phyloP scores from a whole-genome alignment of 78 protist species.

The Neovahlkampfia damariscottae region DNA sequence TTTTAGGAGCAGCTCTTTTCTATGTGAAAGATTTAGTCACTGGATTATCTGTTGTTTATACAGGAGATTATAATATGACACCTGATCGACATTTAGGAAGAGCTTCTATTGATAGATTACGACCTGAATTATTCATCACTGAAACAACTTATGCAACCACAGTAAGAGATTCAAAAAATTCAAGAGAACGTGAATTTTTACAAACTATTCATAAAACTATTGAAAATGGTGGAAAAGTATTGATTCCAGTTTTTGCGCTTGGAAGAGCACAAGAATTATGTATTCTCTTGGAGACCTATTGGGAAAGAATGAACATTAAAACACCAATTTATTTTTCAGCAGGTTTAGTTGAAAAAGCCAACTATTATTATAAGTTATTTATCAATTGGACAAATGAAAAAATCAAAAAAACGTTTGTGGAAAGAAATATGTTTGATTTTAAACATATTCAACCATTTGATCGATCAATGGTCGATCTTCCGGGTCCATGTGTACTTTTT shows the following conservation, averaged over 20 bases:
- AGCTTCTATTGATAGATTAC: slow-evolving; percentile 47
- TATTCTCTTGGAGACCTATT: slow-evolving; percentile 82
- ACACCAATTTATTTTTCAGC: slow-evolving; percentile 69
- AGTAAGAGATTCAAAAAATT: slow-evolving; percentile 77
- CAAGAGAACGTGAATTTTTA: slow-evolving; percentile 85
- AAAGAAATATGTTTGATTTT: slow-evolving; percentile 69
- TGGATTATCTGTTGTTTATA: slow-evolving; percentile 74
- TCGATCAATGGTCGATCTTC: neutral
- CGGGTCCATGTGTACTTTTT: slow-evolving; percentile 73
- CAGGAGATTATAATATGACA: slow-evolving; percentile 98
- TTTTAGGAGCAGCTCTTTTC: slow-evolving; percentile 94
- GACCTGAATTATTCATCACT: slow-evolving; percentile 87
- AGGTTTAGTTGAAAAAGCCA: slow-evolving; percentile 55
- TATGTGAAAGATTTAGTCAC: slow-evolving; percentile 61
- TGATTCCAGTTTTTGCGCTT: slow-evolving; percentile 93
- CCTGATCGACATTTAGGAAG: slow-evolving; percentile 90
- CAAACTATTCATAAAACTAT: slow-evolving; percentile 59
- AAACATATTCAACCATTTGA: slow-evolving; percentile 56
- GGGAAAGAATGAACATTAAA: slow-evolving; percentile 71
- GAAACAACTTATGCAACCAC: slow-evolving; percentile 91
- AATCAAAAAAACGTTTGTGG: slow-evolving; percentile 63
- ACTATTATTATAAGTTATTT: slow-evolving; percentile 76
- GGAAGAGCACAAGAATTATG: slow-evolving; percentile 96
- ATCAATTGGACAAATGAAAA: slow-evolving; percentile 85
- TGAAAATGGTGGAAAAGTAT: slow-evolving; percentile 59